phyloP scores from a whole-genome alignment of 306 rosid genomes.

The Ceratonia siliqua region DNA sequence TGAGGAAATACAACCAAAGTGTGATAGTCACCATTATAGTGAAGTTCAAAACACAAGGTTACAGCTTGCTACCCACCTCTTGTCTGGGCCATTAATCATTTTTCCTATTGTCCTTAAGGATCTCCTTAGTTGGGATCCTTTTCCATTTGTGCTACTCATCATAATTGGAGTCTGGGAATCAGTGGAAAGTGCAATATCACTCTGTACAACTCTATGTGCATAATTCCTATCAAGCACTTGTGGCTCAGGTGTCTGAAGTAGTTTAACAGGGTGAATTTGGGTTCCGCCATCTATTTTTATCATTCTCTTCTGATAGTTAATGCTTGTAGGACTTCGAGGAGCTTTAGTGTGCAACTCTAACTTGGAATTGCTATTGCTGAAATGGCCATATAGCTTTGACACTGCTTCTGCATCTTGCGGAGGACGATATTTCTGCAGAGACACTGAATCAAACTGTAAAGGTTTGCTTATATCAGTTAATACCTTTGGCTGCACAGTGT shows the following conservation, averaged over 20 bases:
- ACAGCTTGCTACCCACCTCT: conserved; percentile 47
- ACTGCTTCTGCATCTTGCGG: conserved; percentile 47
- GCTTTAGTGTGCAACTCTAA: conserved; percentile 38
- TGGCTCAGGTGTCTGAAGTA: conserved; percentile 67
- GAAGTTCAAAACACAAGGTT: background rate
- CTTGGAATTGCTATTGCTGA: conserved; percentile 40
- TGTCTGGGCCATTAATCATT: conserved; percentile 84
- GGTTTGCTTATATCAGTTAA: conserved; percentile 45
- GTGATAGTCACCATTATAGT: background rate
- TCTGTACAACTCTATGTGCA: conserved; percentile 30
- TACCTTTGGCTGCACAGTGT: conserved; percentile 36
- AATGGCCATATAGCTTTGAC: conserved; percentile 45
- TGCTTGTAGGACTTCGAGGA: conserved; percentile 64
- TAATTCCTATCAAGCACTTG: conserved; percentile 41
- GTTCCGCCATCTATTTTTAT: conserved; percentile 40
- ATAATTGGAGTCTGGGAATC: conserved; percentile 54
- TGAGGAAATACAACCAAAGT: background rate
- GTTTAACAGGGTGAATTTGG: conserved; percentile 53
- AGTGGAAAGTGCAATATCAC: conserved; percentile 31
- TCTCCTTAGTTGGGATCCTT: conserved; percentile 83
- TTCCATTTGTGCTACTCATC: conserved; percentile 54
- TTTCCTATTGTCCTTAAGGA: conserved; percentile 89
- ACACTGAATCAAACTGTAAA: conserved; percentile 37
- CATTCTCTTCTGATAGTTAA: conserved; percentile 45
- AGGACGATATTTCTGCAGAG: conserved; percentile 33